Conservation (phyloP, 495 filamentous ascomycete genomes). For the Podospora bellae-mahoneyi region DNA sequence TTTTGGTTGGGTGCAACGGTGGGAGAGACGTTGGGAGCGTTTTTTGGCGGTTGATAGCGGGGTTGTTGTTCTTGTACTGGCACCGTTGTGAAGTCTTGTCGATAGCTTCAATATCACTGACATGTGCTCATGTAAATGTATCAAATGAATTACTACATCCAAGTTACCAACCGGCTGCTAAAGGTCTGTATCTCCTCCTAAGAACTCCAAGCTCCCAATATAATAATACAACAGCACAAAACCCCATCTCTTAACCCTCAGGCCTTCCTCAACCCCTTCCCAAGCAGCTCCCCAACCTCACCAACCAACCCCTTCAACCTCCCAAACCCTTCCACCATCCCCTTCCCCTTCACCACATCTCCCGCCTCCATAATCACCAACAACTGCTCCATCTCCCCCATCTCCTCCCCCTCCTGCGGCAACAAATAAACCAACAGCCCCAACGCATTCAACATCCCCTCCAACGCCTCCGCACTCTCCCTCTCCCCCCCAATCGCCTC, state of each 20-base stretch:
- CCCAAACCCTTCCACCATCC: constrained; percentile 51
- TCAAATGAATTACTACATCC: too few species aligned
- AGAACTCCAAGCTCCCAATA: too few species aligned
- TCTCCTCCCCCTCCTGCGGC: constrained; percentile 42
- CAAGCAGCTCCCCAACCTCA: constrained; percentile 49
- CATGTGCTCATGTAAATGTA: neutral
- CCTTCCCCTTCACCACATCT: constrained; percentile 56
- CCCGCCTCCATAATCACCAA: constrained; percentile 66
- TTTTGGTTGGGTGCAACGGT: neutral
- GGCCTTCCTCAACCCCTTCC: constrained; percentile 37
- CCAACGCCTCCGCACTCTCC: constrained; percentile 64
- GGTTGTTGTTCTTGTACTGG: too few species aligned
- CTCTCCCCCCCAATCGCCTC: constrained; percentile 71
- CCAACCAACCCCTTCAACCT: constrained; percentile 53
- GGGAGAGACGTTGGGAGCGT: too few species aligned
- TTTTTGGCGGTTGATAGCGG: too few species aligned
- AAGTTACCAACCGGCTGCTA: too few species aligned
- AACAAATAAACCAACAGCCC: constrained; percentile 71
- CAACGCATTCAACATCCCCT: constrained; percentile 67
- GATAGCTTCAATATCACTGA: neutral
- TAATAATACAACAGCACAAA: neutral
- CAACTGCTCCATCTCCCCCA: constrained; percentile 69
- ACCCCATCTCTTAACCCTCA: constrained; percentile 4
- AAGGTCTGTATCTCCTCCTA: too few species aligned
- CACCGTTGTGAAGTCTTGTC: neutral